A percentile compares a stretch with the other conserved stretches of the same genome.
Evolutionary conservation across 495 filamentous ascomycete species (phyloP).

Genomic region (Aspergillus sparsus): DNA sequence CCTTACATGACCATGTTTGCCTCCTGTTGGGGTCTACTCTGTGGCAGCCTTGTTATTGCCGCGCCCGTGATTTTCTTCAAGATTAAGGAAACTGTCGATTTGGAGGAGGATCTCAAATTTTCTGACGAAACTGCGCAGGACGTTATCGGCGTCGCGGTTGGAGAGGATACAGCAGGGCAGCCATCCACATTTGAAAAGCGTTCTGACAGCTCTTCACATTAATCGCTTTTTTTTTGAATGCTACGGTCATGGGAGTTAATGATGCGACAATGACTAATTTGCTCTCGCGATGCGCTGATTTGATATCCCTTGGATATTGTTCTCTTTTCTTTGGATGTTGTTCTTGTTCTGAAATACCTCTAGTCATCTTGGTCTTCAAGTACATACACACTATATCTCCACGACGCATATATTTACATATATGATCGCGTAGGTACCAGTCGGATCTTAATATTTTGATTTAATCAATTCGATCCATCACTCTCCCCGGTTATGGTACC

Average conservation of each 20-base stretch:
- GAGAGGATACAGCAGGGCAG: constrained; percentile 21
- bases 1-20: constrained; percentile 66
- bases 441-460: too few relatives aligned
- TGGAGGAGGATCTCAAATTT: constrained; percentile 81
- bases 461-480: too few relatives aligned
- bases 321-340: constrained; percentile 2
- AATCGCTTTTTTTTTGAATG: constrained; percentile 7
- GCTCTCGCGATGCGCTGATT: neutral
- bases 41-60: constrained; percentile 71
- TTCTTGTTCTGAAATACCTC: neutral
- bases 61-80: constrained; percentile 76
- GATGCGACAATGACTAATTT: constrained; percentile 12
- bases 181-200: constrained; percentile 23
- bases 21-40: constrained; percentile 70
- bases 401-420: neutral
- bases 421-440: neutral
- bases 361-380: neutral
- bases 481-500: too few relatives aligned
- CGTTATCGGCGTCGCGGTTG: constrained; percentile 26
- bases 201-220: neutral
- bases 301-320: neutral
- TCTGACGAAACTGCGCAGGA: constrained; percentile 69
- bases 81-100: constrained; percentile 68
- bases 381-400: neutral
- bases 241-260: constrained; percentile 8